phyloP scores from a whole-genome alignment of 345 rosid genomes.

The Corchorus capsularis region DNA sequence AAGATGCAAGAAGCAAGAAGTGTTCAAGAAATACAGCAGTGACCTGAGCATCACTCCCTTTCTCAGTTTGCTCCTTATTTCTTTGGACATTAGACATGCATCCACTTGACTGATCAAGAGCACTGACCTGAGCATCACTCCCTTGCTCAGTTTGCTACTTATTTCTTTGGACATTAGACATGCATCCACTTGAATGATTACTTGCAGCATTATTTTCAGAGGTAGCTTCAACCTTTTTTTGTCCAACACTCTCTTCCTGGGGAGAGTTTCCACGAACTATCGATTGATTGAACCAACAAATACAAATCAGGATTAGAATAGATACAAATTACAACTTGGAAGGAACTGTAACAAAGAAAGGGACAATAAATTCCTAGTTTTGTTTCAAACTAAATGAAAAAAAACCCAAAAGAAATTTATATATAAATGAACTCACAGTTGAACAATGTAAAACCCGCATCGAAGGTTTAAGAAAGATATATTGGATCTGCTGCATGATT shows the following conservation, averaged over 20 bases:
- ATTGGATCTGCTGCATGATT: no score
- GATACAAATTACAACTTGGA: conserved; percentile 1
- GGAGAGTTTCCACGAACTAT: conserved; percentile 43
- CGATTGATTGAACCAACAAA: conserved; percentile 31
- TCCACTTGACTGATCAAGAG: conserved; percentile 1
- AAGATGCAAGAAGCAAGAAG: no score
- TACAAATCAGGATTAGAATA: conserved; percentile 17
- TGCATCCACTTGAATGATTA: conserved; percentile 49
- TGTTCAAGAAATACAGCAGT: no score
- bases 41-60: conserved; percentile 81
- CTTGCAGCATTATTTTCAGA: conserved; percentile 70
- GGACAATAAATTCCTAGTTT: no score
- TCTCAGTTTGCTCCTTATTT: conserved; percentile 48
- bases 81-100: conserved; percentile 41
- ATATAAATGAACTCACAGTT: no score
- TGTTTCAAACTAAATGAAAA: no score
- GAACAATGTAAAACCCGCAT: no score
- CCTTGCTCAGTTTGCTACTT: conserved; percentile 54
- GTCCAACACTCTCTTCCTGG: conserved; percentile 70
- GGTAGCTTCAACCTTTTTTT: conserved; percentile 65
- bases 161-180: conserved; percentile 41
- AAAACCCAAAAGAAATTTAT: no score
- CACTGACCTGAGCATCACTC: conserved; percentile 77
- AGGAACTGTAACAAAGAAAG: neutral
- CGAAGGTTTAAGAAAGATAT: no score